A percentile compares a stretch with the other conserved stretches of the same genome.
Conservation (phyloP, 2,329 filamentous ascomycete species). For the Teratosphaeria pseudoeucalypti region DNA sequence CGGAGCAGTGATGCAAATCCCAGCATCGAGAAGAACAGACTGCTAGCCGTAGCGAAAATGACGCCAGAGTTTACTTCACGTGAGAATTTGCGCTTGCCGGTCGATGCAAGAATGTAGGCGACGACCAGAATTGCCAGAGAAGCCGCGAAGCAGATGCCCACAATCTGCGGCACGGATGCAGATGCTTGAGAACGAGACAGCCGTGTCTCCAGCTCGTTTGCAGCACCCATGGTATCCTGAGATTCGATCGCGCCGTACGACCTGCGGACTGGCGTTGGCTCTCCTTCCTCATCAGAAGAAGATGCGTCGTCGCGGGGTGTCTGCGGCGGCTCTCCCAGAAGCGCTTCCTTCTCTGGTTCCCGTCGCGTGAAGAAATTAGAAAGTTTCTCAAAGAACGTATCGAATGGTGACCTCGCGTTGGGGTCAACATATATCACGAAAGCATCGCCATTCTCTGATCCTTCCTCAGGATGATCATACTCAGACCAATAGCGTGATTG, state of each 20-base stretch:
- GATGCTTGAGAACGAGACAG: not conserved
- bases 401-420: constrained; percentile 54
- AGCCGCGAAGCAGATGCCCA: constrained; percentile 46
- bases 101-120: constrained; percentile 54
- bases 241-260: constrained; percentile 4
- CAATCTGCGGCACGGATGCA: constrained; percentile 13
- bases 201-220: not conserved
- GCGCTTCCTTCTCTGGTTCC: constrained; percentile 15
- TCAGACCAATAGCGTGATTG: constrained; percentile 65
- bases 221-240: not conserved
- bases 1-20: constrained; percentile 50
- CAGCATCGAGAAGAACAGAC: constrained; percentile 52
- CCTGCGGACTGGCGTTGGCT: not conserved
- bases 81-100: constrained; percentile 56
- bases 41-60: constrained; percentile 57
- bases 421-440: constrained; percentile 70
- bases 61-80: constrained; percentile 67
- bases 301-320: constrained; percentile 13
- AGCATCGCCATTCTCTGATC: constrained; percentile 40
- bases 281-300: constrained; percentile 22
- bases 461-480: constrained; percentile 71
- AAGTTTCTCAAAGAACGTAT: constrained; percentile 48
- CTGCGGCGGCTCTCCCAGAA: not conserved
- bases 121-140: constrained; percentile 56
- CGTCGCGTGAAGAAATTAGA: constrained; percentile 23